A percentile compares a stretch with the other conserved stretches of the same genome.
These are phyloP conservation scores for Pyrrhoderma lamaoense DNA, from an alignment of 1,284 basidiomycete genomes.

Conservation along the genomic window DNA sequence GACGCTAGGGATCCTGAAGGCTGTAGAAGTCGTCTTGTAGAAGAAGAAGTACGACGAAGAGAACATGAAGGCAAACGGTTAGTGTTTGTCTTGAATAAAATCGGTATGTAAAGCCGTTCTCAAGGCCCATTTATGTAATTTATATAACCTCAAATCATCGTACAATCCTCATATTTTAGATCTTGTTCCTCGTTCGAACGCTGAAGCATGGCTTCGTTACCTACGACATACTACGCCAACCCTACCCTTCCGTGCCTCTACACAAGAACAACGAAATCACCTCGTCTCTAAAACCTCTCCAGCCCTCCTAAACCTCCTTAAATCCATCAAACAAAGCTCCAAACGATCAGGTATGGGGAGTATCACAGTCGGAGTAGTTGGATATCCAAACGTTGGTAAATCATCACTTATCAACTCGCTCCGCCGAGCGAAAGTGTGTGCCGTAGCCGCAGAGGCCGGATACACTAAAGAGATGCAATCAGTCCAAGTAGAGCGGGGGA, in stretches of 20 bases:
- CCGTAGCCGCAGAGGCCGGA: constrained; percentile 92
- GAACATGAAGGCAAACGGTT: constrained; percentile 84
- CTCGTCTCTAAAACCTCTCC: constrained; percentile 75
- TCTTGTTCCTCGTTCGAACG: constrained; percentile 83
- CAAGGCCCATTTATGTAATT: not conserved
- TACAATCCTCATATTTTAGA: constrained; percentile 54
- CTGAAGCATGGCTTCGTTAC: constrained; percentile 86
- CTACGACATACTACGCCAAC: constrained; percentile 90
- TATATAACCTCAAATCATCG: too few species aligned
- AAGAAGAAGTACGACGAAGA: constrained; percentile 81
- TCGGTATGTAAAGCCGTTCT: constrained; percentile 52
- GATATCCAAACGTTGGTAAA: constrained; percentile 98
- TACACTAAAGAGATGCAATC: constrained; percentile 95
- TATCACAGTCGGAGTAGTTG: constrained; percentile 90
- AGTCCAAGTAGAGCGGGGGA: constrained; percentile 86
- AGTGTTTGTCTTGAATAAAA: constrained; percentile 88
- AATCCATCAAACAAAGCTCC: constrained; percentile 79
- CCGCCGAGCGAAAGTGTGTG: constrained; percentile 83
- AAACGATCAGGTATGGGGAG: constrained; percentile 31
- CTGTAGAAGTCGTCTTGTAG: constrained; percentile 78
- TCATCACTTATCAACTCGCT: constrained; percentile 93
- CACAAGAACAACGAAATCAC: constrained; percentile 73
- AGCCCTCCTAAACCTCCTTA: constrained; percentile 79
- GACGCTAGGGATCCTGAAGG: constrained; percentile 93
- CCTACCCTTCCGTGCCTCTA: constrained; percentile 88